These are phyloP conservation scores for Fusarium anthophilum DNA, from an alignment of 2,329 filamentous ascomycete species.

Conservation along the genomic window DNA sequence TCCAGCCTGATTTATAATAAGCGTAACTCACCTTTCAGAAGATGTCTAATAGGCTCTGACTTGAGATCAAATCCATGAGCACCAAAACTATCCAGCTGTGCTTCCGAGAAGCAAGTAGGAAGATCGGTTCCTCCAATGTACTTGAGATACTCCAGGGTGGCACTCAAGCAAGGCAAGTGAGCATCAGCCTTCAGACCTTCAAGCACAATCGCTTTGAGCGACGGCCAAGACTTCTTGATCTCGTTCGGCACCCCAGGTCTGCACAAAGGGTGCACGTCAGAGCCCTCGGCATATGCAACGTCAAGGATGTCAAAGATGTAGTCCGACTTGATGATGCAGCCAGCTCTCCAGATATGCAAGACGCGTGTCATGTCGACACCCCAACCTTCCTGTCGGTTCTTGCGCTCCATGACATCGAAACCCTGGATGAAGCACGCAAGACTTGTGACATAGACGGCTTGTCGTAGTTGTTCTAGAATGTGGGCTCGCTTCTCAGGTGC, in stretches of 20 bases:
- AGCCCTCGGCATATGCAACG: slow-evolving; percentile 51
- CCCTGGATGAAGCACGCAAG: slow-evolving; percentile 72
- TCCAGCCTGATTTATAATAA: fast-evolving
- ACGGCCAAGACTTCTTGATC: slow-evolving; percentile 58
- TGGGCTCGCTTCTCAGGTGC: slow-evolving; percentile 18
- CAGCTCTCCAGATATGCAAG: slow-evolving; percentile 72
- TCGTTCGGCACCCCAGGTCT: slow-evolving; percentile 53
- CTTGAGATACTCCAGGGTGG: slow-evolving; percentile 74
- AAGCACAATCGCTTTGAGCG: slow-evolving; percentile 65
- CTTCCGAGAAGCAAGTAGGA: slow-evolving; percentile 75
- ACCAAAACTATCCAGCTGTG: slow-evolving; percentile 77
- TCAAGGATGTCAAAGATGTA: slow-evolving; percentile 69
- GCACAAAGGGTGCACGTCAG: slow-evolving; percentile 48
- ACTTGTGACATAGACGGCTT: slow-evolving; percentile 69
- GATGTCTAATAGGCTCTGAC: slow-evolving; percentile 7
- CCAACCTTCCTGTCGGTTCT: slow-evolving; percentile 69
- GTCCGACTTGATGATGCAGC: slow-evolving; percentile 77
- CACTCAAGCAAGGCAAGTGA: slow-evolving; percentile 66
- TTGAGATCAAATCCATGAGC: slow-evolving; percentile 54
- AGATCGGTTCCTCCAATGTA: slow-evolving; percentile 67
- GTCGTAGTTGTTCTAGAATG: slow-evolving; percentile 65
- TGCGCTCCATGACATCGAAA: slow-evolving; percentile 69
- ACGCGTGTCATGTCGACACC: slow-evolving; percentile 61
- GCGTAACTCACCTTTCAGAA: not conserved
- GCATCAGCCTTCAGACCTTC: slow-evolving; percentile 66